phyloP scores from a whole-genome alignment of 805 yeast species.

The Metschnikowia gelsemii region DNA sequence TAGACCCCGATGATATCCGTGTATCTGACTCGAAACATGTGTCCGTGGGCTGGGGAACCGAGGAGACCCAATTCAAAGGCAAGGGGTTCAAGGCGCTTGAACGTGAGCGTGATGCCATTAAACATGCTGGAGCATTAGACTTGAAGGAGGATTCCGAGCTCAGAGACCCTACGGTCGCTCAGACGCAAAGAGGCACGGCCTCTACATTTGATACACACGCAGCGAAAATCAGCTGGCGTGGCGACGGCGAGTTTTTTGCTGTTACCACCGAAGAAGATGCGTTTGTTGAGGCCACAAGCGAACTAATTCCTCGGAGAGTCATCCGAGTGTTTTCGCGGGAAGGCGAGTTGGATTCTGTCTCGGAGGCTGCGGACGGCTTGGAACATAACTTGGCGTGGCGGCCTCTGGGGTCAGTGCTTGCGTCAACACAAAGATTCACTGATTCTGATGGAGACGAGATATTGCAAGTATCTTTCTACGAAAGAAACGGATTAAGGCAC shows the following conservation, averaged over 20 bases:
- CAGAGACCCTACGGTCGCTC: conserved; percentile 86
- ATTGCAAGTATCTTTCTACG: conserved; percentile 72
- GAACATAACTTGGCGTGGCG: conserved; percentile 80
- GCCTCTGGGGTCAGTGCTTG: conserved; percentile 85
- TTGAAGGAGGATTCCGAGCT: conserved; percentile 54
- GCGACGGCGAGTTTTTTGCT: conserved; percentile 84
- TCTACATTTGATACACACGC: conserved; percentile 52
- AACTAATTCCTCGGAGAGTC: conserved; percentile 59
- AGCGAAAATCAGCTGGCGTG: conserved; percentile 82
- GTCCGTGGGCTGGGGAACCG: conserved; percentile 97
- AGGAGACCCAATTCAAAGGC: conserved; percentile 95
- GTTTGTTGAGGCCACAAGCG: conserved; percentile 39
- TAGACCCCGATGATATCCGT: conserved; percentile 61
- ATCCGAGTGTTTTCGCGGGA: conserved; percentile 79
- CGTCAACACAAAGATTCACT: conserved; percentile 68
- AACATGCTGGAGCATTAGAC: conserved; percentile 62
- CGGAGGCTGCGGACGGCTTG: conserved; percentile 85
- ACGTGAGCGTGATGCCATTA: conserved; percentile 54
- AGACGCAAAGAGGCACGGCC: conserved; percentile 65
- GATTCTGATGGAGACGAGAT: conserved; percentile 52
- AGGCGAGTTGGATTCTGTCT: conserved; percentile 74
- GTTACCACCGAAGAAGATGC: conserved; percentile 61
- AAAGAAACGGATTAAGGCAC: conserved; percentile 88
- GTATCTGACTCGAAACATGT: conserved; percentile 72
- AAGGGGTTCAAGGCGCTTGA: conserved; percentile 82